Evolutionary conservation across 2,329 filamentous ascomycete genomes (phyloP).

Genomic region (Colletotrichum musae): DNA sequence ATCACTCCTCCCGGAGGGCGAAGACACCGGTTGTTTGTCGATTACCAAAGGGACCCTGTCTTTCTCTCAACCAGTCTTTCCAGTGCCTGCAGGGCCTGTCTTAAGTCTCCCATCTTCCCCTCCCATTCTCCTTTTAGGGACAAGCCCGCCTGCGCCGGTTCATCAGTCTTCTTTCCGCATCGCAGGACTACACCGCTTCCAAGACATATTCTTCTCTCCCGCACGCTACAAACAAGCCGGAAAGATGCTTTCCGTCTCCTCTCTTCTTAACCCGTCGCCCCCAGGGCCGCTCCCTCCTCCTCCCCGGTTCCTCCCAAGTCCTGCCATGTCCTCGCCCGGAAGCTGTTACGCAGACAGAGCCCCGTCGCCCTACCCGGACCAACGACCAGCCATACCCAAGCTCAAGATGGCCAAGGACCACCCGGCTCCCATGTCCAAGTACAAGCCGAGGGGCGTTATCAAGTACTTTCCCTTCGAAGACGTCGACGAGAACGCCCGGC

Average conservation of each 20-base stretch:
- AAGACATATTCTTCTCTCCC: constrained; percentile 33
- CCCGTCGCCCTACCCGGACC: constrained; percentile 43
- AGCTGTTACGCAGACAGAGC: constrained; percentile 52
- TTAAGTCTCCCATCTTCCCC: constrained; percentile 46
- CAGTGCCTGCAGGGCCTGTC: constrained; percentile 49
- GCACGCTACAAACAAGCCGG: constrained; percentile 44
- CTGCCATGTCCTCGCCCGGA: constrained; percentile 54
- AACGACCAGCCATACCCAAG: constrained; percentile 53
- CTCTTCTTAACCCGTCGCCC: constrained; percentile 75
- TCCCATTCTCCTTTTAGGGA: constrained; percentile 35
- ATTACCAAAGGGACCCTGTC: constrained; percentile 24
- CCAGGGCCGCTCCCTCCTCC: constrained; percentile 54
- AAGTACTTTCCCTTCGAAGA: constrained; percentile 83
- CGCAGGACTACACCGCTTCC: constrained; percentile 36
- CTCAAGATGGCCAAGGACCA: constrained; percentile 75
- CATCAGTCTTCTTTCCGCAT: constrained; percentile 31
- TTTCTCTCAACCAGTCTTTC: constrained; percentile 22
- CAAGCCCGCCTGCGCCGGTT: constrained; percentile 27
- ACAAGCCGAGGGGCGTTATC: constrained; percentile 75
- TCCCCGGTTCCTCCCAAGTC: constrained; percentile 59
- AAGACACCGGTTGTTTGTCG: constrained; percentile 36
- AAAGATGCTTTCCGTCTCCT: constrained; percentile 75
- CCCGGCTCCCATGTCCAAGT: constrained; percentile 72
- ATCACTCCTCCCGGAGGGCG: constrained; percentile 14
- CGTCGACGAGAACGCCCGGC: constrained; percentile 68